These are phyloP conservation scores for Pleurotus sapidus DNA, from an alignment of 768 basidiomycete species.

Conservation along the genomic window DNA sequence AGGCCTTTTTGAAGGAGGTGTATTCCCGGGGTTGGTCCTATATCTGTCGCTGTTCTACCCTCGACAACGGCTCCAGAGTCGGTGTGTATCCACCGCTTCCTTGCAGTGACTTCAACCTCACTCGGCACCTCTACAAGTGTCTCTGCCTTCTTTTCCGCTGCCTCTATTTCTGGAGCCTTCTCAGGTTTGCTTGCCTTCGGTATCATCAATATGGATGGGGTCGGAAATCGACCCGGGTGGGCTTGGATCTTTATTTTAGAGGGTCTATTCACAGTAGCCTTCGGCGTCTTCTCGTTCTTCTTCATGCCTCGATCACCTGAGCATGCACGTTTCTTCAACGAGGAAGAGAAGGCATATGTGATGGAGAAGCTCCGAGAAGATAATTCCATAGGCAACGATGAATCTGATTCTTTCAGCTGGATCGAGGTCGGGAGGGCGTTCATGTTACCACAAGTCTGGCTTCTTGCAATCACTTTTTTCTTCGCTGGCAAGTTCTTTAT, in stretches of 20 bases:
- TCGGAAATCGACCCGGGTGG: slow-evolving; percentile 65
- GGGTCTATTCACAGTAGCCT: slow-evolving; percentile 60
- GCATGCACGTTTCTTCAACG: slow-evolving; percentile 46
- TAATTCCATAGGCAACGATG: slow-evolving; percentile 22
- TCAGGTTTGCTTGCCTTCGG: slow-evolving; percentile 67
- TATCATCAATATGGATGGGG: slow-evolving; percentile 62
- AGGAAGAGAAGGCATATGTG: slow-evolving; percentile 48
- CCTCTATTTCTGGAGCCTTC: slow-evolving; percentile 63
- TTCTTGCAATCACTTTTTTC: slow-evolving; percentile 50
- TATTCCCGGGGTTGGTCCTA: slow-evolving; percentile 55
- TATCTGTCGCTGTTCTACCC: slow-evolving; percentile 59
- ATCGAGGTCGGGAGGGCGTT: slow-evolving; percentile 46
- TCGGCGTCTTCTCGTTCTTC: slow-evolving; percentile 50
- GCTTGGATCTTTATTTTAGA: slow-evolving; percentile 69
- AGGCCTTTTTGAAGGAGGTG: slow-evolving; percentile 49
- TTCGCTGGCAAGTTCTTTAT: slow-evolving; percentile 36
- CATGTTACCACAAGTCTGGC: slow-evolving; percentile 51
- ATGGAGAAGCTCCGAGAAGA: slow-evolving; percentile 36
- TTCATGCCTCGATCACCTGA: slow-evolving; percentile 43
- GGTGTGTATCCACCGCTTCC: neutral
- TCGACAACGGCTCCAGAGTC: slow-evolving; percentile 47
- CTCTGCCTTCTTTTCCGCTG: slow-evolving; percentile 46
- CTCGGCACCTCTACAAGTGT: slow-evolving; percentile 18
- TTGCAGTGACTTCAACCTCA: neutral
- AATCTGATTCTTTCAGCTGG: slow-evolving; percentile 51